These are phyloP conservation scores for Oenanthe sinensis DNA, from an alignment of 129 eudicot species.

Conservation along the genomic window DNA sequence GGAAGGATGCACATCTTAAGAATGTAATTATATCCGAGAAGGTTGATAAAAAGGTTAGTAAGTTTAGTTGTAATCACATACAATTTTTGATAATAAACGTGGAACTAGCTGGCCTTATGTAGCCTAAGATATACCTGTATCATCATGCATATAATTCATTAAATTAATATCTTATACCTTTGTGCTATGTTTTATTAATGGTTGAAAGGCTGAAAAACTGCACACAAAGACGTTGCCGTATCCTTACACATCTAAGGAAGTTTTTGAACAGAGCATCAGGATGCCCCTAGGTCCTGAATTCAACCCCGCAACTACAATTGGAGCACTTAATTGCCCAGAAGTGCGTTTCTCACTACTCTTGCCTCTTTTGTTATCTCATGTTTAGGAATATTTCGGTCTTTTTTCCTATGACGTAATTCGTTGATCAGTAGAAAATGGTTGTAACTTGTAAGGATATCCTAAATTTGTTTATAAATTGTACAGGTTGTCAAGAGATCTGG, in stretches of 20 bases:
- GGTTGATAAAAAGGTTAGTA: constrained; percentile 75
- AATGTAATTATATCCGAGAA: constrained; percentile 89
- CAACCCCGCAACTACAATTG: constrained; percentile 64
- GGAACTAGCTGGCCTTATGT: background rate
- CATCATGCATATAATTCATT: background rate
- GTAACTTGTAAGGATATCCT: background rate
- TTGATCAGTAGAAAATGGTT: background rate
- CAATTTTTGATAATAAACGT: background rate
- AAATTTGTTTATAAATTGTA: background rate
- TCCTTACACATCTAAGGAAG: constrained; percentile 77
- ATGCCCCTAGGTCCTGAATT: constrained; percentile 96
- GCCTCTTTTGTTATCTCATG: background rate
- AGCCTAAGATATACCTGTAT: background rate
- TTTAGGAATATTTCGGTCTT: background rate
- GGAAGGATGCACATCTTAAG: constrained; percentile 85
- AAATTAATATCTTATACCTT: background rate
- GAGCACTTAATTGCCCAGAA: constrained; percentile 71
- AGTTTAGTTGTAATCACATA: background rate
- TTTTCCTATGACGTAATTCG: background rate
- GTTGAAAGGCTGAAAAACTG: constrained; percentile 70
- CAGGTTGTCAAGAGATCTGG: constrained; percentile 94
- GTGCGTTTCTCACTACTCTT: constrained; percentile 29
- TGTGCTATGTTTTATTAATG: background rate
- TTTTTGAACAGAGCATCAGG: constrained; percentile 66
- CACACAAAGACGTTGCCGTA: constrained; percentile 65